phyloP scores from a whole-genome alignment of 2,329 filamentous ascomycete species.

The Dendrostoma leiphaemia region DNA sequence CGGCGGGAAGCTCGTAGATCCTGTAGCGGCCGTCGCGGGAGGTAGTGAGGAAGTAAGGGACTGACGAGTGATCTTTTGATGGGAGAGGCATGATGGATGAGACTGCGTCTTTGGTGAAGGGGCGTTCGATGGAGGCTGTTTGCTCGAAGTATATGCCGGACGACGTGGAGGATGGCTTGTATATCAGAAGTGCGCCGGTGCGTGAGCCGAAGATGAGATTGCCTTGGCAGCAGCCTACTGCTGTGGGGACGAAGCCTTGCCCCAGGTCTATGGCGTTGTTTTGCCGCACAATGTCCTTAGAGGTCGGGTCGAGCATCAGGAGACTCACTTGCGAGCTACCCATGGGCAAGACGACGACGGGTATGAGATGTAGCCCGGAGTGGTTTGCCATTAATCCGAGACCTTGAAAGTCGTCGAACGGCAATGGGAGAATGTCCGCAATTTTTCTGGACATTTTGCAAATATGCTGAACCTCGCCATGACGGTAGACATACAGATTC shows the following conservation, averaged over 20 bases:
- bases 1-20: conserved; percentile 49
- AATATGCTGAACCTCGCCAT: conserved; percentile 32
- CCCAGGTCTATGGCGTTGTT: conserved; percentile 36
- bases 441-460: conserved; percentile 46
- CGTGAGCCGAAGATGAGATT: conserved; percentile 55
- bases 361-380: conserved; percentile 5
- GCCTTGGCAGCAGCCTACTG: conserved; percentile 38
- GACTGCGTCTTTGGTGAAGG: conserved; percentile 59
- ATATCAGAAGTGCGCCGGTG: conserved; percentile 46
- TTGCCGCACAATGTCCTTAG: conserved; percentile 27
- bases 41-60: conserved; percentile 62
- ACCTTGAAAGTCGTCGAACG: not conserved
- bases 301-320: conserved; percentile 36
- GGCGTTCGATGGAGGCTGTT: conserved; percentile 34
- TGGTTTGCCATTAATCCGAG: not conserved
- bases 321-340: conserved; percentile 42
- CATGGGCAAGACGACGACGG: conserved; percentile 44
- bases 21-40: conserved; percentile 76
- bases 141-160: conserved; percentile 25
- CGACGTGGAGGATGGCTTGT: conserved; percentile 23
- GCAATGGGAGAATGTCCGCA: conserved; percentile 47
- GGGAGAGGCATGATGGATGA: conserved; percentile 60
- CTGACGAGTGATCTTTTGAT: conserved; percentile 21
- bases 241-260: conserved; percentile 48
- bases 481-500: conserved; percentile 43